A percentile compares a stretch with the other conserved stretches of the same genome.
These are phyloP conservation scores for Coniochaeta ligniaria DNA, from an alignment of 2,329 filamentous ascomycete genomes.

Conservation along the genomic window DNA sequence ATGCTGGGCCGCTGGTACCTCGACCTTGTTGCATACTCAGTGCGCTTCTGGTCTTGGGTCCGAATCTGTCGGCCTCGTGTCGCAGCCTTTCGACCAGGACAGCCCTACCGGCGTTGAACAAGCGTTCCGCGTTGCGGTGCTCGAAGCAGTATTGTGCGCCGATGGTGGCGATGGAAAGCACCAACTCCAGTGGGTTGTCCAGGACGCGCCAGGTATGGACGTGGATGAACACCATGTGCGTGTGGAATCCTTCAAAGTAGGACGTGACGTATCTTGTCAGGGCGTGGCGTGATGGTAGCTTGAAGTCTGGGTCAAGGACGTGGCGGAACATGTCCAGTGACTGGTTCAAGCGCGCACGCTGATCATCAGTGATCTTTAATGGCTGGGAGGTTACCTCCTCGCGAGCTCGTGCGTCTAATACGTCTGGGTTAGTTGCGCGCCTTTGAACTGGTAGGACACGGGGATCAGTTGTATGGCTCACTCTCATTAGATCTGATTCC, in stretches of 20 bases:
- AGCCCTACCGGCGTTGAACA: constrained; percentile 24
- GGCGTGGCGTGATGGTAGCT: constrained; percentile 26
- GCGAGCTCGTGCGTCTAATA: background rate
- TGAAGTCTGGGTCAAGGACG: constrained; percentile 15
- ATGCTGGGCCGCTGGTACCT: background rate
- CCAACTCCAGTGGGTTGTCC: constrained; percentile 22
- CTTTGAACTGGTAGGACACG: background rate
- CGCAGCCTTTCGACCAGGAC: constrained; percentile 22
- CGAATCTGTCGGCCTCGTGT: constrained; percentile 15
- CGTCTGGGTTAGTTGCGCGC: background rate
- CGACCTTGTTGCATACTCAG: constrained; percentile 11
- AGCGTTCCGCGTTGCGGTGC: constrained; percentile 22
- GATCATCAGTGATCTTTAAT: constrained; percentile 23
- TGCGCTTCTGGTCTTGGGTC: constrained; percentile 16
- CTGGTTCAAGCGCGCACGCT: constrained; percentile 17
- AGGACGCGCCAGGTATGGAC: constrained; percentile 22
- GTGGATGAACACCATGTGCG: constrained; percentile 30
- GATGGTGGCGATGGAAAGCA: constrained; percentile 23
- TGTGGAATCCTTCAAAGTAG: constrained; percentile 28
- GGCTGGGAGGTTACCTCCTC: constrained; percentile 5
- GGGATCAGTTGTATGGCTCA: background rate
- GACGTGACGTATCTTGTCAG: constrained; percentile 26
- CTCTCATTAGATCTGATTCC: constrained; percentile 5
- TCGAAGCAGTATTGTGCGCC: constrained; percentile 32
- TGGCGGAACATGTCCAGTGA: constrained; percentile 19